Evolutionary conservation across 768 basidiomycete species (phyloP).

Genomic region (Pleurotus platypus): DNA sequence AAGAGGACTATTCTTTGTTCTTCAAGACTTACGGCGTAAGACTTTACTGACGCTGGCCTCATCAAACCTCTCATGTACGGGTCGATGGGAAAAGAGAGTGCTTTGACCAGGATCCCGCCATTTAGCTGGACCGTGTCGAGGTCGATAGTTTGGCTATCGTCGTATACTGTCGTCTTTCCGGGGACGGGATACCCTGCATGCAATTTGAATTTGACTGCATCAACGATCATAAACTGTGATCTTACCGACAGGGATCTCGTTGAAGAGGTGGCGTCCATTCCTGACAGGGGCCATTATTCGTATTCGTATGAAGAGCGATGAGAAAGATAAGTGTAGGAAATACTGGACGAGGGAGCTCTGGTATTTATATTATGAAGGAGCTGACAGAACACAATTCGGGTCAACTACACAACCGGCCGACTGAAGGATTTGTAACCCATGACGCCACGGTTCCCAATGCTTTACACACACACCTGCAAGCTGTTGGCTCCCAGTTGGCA

Average conservation of each 20-base stretch:
- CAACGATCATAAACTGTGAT: neutral
- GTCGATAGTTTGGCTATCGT: constrained; percentile 38
- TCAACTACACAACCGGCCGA: too few relatives aligned
- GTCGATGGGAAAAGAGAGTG: constrained; percentile 40
- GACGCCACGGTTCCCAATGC: too few relatives aligned
- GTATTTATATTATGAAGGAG: too few relatives aligned
- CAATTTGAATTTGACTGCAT: neutral
- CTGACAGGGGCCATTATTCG: neutral
- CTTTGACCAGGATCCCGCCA: constrained; percentile 40
- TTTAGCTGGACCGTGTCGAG: constrained; percentile 32
- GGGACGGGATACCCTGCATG: constrained; percentile 25
- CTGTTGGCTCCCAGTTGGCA: too few relatives aligned
- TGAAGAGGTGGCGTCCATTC: constrained; percentile 7
- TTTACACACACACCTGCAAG: too few relatives aligned
- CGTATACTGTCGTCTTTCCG: constrained; percentile 35
- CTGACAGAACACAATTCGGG: too few relatives aligned
- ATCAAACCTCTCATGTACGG: constrained; percentile 38
- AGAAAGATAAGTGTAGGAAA: too few relatives aligned
- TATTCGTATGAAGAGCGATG: too few relatives aligned
- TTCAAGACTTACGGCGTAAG: constrained; percentile 11
- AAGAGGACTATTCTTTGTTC: too few relatives aligned
- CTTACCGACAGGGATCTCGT: neutral
- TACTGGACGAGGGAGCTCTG: too few relatives aligned
- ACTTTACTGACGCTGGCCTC: constrained; percentile 21
- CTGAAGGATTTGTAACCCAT: too few relatives aligned